Evolutionary conservation across 129 eudicot genomes (phyloP), one percentile per base, ranked within the genome.

Genomic region (Pseudognaphalium luteoalbum): DNA sequence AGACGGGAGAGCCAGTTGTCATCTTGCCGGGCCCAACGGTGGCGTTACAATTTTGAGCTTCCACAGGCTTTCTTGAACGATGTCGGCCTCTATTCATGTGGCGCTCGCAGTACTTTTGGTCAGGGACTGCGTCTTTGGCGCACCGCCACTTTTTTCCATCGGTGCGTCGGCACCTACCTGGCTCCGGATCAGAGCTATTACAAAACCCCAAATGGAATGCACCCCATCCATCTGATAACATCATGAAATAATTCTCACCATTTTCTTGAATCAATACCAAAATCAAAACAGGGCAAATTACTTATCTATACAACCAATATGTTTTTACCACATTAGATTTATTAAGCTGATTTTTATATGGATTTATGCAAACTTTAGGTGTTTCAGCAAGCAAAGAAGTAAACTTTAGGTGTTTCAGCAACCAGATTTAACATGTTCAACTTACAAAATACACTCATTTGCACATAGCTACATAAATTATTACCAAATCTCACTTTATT

Each of bases 61-160:
- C 97, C 96, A 92, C 97, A 89, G 87, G 97, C 97, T 91, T 91
- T 91, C 97, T 91, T 91, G 97, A 91, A 91, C 97, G 97, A 67
- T 89, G 92, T 68, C 97, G 92, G 85, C 97, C 96, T 76, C 97
- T 80, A 80, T 91, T 89, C 69, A 91, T 84, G 58, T 91, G 96
- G 82, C 89, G 86, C 66, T 91, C 97, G 68, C 97, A 91, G 71
- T 91, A 91, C 66, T 91, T 91, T 64, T 87, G 92, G 25, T 91
- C 90, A 47, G 81, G 78, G 10, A 89, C 90, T 2, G 92, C 96
- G 37, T 89, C 95, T 78, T 81, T 85, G 1, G 97, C 76, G 87
- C 97, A 91, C 82, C 97, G 88, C 96, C 97, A 91, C 73, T 89
- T 91, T 86, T 91, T 91, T 54, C 97, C 97, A 2, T 91, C 96